Evolutionary conservation across 371 early-diverging fungal species (phyloP), one percentile per base, ranked within the genome.

Genomic region (Mortierella sp.): DNA sequence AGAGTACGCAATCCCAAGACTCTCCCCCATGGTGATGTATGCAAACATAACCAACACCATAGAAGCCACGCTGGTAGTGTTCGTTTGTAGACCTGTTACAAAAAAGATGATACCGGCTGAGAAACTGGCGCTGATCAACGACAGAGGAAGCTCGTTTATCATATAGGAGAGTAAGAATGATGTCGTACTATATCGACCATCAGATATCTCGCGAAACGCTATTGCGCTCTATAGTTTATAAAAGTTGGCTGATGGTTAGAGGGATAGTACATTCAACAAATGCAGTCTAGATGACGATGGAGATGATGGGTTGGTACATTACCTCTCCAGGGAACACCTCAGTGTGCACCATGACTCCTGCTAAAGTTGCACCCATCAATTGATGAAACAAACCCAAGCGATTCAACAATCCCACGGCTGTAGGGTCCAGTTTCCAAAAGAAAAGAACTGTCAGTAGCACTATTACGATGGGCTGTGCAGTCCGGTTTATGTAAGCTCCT

Each of bases 201-300:
- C 70, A 20, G 73, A 70, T 47, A 78, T 70, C 62, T 78, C 78
- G 9, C 70, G 64, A 59, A 66, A 70, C 0, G 78, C 78, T 20
- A 78, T 54, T 2, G 64, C 64, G 35, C 71, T 47, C 74, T 78
- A 14, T 30, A 26, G 24, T 9, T 14, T n/a, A 35, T 35, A 35
- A 35, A 35, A 6, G 35, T 35, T 35, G 35, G 4, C 16, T 16
- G 14, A 1, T 43, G 16, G 43, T 43, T 43, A 43, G 1, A 14
- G 9, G 43, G 16, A 43, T 43, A 43, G 16, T 43, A 43, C 11
- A 16, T 16, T 18, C n/a, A 39, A 40, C 18, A 35, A 18, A 20
- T 28, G 24, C 35, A 60, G 54, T 12, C n/a, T 2, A 49, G 55
- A 32, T 35, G n/a, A 8, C 37, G 24, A 35, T 24, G 18, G 22